These are phyloP conservation scores for Bryoerythrophyllum caledonicum DNA, from an alignment of 225 moss, liverwort and hornwort species.

Conservation along the genomic window DNA sequence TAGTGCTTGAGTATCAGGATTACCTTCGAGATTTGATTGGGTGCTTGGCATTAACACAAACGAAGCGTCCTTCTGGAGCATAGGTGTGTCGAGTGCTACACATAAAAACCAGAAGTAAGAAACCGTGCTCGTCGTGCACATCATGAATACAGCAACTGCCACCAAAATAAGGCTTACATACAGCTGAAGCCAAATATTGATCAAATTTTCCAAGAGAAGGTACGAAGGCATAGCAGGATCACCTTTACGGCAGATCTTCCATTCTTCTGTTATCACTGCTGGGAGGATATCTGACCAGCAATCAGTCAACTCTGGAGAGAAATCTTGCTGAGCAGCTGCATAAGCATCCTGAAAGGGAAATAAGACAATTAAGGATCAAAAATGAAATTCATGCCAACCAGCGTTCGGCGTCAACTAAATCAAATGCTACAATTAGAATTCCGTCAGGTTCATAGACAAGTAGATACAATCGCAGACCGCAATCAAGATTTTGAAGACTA, in stretches of 20 bases:
- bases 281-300: conserved; percentile 99
- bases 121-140: conserved; percentile 11
- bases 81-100: conserved; percentile 91
- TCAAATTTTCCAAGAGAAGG: conserved; percentile 9
- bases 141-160: not conserved
- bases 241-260: conserved; percentile 97
- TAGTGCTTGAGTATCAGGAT: not conserved
- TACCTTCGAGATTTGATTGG: conserved; percentile 47
- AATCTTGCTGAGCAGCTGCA: conserved; percentile 74
- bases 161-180: not conserved
- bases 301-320: conserved; percentile 72
- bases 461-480: not conserved
- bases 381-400: conserved; percentile 1
- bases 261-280: conserved; percentile 84
- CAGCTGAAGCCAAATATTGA: conserved; percentile 5
- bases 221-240: conserved; percentile 17
- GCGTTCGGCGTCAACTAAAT: not conserved
- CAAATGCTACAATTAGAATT: not conserved
- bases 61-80: conserved; percentile 90
- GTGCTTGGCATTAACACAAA: conserved; percentile 89
- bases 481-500: not conserved
- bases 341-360: conserved; percentile 68
- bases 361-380: conserved; percentile 16
- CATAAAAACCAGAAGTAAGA: conserved; percentile 30
- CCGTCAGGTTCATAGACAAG: conserved; percentile 3